phyloP scores from a whole-genome alignment of 2,329 filamentous ascomycete genomes.

The Botryotinia convoluta region DNA sequence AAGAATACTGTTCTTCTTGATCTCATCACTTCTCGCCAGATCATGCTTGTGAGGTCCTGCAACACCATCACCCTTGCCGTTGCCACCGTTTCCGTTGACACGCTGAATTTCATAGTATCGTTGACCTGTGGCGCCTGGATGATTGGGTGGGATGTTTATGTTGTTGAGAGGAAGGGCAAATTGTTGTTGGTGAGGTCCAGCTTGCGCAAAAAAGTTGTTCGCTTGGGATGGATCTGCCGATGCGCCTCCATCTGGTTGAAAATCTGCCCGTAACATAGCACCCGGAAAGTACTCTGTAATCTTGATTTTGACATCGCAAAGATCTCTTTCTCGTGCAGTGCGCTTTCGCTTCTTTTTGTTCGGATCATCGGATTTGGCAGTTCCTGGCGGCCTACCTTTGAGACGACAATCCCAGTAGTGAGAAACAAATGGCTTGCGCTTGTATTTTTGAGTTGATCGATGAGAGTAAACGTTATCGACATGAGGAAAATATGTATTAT shows the following conservation, averaged over 20 bases:
- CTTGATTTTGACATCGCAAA: conserved; percentile 87
- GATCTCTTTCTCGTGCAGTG: conserved; percentile 68
- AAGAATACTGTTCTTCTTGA: conserved; percentile 78
- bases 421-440: conserved; percentile 77
- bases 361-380: conserved; percentile 75
- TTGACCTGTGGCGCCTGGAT: conserved; percentile 49
- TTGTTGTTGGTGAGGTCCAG: conserved; percentile 30
- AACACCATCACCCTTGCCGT: conserved; percentile 68
- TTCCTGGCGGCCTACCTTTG: conserved; percentile 75
- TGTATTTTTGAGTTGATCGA: conserved; percentile 76
- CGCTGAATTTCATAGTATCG: conserved; percentile 73
- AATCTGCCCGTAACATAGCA: conserved; percentile 39
- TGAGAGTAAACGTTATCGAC: conserved; percentile 84
- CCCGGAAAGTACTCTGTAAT: conserved; percentile 75
- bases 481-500: conserved; percentile 78
- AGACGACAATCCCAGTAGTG: conserved; percentile 84
- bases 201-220: conserved; percentile 37
- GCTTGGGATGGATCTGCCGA: conserved; percentile 27
- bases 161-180: conserved; percentile 47
- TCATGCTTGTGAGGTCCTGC: conserved; percentile 73
- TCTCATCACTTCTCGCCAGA: conserved; percentile 69
- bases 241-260: conserved; percentile 35
- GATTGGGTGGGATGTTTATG: conserved; percentile 42
- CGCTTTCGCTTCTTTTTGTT: conserved; percentile 81
- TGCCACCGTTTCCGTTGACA: conserved; percentile 73